Base-by-base conservation (phyloP, 805 yeast species). In the Grigorovia humatica region DNA sequence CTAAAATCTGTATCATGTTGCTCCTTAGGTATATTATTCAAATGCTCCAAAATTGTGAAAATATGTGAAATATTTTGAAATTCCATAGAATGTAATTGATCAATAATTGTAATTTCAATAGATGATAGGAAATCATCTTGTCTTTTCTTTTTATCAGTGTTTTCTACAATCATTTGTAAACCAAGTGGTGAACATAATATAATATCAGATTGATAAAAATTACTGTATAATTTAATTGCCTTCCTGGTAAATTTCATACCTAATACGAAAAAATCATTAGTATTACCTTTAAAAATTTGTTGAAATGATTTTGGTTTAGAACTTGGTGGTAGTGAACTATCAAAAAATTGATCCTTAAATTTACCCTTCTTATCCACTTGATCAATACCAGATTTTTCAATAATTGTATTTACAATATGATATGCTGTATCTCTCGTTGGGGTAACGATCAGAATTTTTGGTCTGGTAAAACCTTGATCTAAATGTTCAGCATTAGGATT, bases 391-490 rank as follows among this genome's bases (percentile, higher is more conserved):
- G 89, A 78, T 29, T 84, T 68, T 41, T 74, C 69, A 42, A 83
- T 79, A 42, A 93, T 58, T 40, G 78, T 74, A 44, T 77, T 76
- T 19, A 90, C 81, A 17, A 88, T 74, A 53, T 82, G 80, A 63
- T 79, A 82, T 29, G 93, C 88, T 9, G 83, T 71, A 57, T 88
- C 78, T 61, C 96, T 77, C 0, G 96, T 88, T 12, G 99, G 98
- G 43, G 88, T 70, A 27, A 93, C 68, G 5, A 91, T 79, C 51
- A 93, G 70, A 1, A 85, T 89, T 61, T 89, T 90, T 0, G 99
- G 96, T 55, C 98, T 76, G 0, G 96, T 90, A 65, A 88, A 93
- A 30, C 99, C 98, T 67, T 93, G 98, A 65, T 93, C 99, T 51
- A 95, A 72, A 56, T 77, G 75, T 59, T 88, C 95, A 12, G 78